Conservation (phyloP, 495 filamentous ascomycete genomes). For the Aspergillus cavernicola region DNA sequence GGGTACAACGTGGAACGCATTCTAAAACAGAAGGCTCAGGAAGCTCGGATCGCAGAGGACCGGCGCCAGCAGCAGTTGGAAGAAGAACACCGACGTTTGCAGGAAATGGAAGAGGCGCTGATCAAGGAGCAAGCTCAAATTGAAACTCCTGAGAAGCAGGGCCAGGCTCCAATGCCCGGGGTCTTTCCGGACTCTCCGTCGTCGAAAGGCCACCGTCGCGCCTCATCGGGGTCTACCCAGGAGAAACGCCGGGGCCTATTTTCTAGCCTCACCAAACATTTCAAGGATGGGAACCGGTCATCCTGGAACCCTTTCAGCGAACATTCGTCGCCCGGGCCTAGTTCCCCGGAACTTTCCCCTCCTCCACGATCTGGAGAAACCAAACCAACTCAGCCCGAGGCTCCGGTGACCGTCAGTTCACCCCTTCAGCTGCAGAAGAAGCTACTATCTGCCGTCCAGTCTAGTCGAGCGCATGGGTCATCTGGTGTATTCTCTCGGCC, state of each 20-base stretch:
- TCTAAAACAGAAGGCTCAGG: slow-evolving; percentile 74
- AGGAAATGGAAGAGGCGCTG: slow-evolving; percentile 60
- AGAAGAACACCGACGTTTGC: slow-evolving; percentile 61
- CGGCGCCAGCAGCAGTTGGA: slow-evolving; percentile 72
- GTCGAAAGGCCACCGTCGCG: slow-evolving; percentile 30
- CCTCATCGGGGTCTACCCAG: slow-evolving; percentile 27
- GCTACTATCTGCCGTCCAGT: slow-evolving; percentile 75
- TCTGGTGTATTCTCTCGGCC: slow-evolving; percentile 66
- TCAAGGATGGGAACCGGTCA: slow-evolving; percentile 52
- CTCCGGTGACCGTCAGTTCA: slow-evolving; percentile 38
- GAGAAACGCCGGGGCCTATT: slow-evolving; percentile 55
- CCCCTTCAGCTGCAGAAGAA: slow-evolving; percentile 51
- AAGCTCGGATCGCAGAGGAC: slow-evolving; percentile 80
- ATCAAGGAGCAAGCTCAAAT: slow-evolving; percentile 31
- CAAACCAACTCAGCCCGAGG: slow-evolving; percentile 34
- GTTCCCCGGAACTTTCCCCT: slow-evolving; percentile 38
- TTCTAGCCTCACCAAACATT: slow-evolving; percentile 56
- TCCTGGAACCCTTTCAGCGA: slow-evolving; percentile 22
- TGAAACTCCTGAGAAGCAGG: slow-evolving; percentile 26
- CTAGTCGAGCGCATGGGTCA: slow-evolving; percentile 76
- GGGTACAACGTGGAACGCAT: slow-evolving; percentile 96
- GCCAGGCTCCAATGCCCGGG: slow-evolving; percentile 57
- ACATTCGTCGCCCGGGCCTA: slow-evolving; percentile 25
- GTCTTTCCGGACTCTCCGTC: slow-evolving; percentile 62
- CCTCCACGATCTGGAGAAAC: slow-evolving; percentile 42